Evolutionary conservation across 805 yeast genomes (phyloP).

Genomic region (Candida tallmaniae): DNA sequence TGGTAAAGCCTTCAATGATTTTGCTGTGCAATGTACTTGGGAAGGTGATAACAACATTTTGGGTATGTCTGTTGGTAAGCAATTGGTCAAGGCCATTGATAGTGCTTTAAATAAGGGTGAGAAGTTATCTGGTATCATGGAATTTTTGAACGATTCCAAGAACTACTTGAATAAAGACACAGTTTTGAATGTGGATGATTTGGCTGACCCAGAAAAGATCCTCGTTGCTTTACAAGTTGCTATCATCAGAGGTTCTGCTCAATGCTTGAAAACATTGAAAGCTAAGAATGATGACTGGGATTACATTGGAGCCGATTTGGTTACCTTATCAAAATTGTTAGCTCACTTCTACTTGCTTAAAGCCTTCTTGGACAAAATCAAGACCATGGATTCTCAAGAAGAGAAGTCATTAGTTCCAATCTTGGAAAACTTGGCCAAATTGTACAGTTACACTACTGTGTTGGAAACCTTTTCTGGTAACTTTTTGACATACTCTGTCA

Average conservation of each 20-base stretch:
- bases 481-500: slow-evolving; percentile 31
- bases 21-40: slow-evolving; percentile 48
- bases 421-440: slow-evolving; percentile 29
- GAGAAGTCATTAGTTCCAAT: slow-evolving; percentile 21
- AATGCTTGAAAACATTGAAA: slow-evolving; percentile 24
- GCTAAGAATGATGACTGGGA: slow-evolving; percentile 30
- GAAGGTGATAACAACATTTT: slow-evolving; percentile 47
- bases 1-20: slow-evolving; percentile 41
- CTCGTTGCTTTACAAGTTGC: slow-evolving; percentile 37
- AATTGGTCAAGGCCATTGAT: slow-evolving; percentile 29
- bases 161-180: slow-evolving; percentile 21
- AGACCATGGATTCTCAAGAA: slow-evolving; percentile 16
- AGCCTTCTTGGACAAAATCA: slow-evolving; percentile 23
- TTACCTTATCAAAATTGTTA: slow-evolving; percentile 37
- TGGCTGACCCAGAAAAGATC: slow-evolving; percentile 25
- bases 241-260: slow-evolving; percentile 30
- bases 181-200: slow-evolving; percentile 23
- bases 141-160: slow-evolving; percentile 27
- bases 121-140: slow-evolving; percentile 30
- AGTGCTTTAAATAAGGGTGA: slow-evolving; percentile 26
- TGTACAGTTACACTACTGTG: slow-evolving; percentile 29
- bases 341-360: slow-evolving; percentile 40
- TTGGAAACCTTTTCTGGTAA: slow-evolving; percentile 32
- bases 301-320: slow-evolving; percentile 34
- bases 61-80: slow-evolving; percentile 40